These are phyloP conservation scores for Oryza punctata DNA, from an alignment of 176 grass and related monocot genomes.

Conservation along the genomic window DNA sequence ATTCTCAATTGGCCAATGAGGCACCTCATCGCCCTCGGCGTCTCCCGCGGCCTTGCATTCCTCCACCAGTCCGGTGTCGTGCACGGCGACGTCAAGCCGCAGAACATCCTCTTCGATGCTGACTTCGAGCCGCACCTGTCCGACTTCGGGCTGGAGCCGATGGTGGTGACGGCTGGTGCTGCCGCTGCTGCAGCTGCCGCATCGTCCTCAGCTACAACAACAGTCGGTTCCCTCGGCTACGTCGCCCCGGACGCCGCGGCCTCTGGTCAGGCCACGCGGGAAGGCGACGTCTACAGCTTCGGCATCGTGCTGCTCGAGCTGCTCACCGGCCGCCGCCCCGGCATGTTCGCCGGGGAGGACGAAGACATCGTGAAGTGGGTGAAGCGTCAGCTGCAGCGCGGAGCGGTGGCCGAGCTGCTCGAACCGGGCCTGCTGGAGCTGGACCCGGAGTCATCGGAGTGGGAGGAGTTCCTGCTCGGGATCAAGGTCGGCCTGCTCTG, in stretches of 20 bases:
- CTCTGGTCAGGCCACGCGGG: constrained; percentile 77
- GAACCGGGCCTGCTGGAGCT: constrained; percentile 94
- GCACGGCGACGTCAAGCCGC: constrained; percentile 93
- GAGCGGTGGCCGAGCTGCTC: constrained; percentile 80
- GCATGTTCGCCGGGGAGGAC: constrained; percentile 93
- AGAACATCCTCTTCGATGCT: constrained; percentile 92
- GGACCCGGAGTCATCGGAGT: constrained; percentile 92
- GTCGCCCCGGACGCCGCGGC: constrained; percentile 80
- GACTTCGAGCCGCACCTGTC: constrained; percentile 98
- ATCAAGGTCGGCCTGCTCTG: constrained; percentile 96
- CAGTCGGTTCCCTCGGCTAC: constrained; percentile 85
- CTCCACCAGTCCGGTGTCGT: constrained; percentile 84
- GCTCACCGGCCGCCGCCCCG: constrained; percentile 84
- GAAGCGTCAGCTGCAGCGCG: constrained; percentile 90
- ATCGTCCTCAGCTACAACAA: constrained; percentile 60
- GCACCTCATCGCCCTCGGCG: constrained; percentile 92
- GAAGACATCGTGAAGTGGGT: constrained; percentile 99
- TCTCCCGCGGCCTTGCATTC: constrained; percentile 82
- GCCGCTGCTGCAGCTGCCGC: constrained; percentile 57
- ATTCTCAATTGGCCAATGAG: constrained; percentile 99
- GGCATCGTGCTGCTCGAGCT: constrained; percentile 91
- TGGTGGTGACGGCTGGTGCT: constrained; percentile 87
- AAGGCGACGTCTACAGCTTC: constrained; percentile 98
- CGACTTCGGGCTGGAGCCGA: constrained; percentile 87
- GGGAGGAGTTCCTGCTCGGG: constrained; percentile 98